Base-by-base conservation (phyloP, 176 grass and related monocot genomes). In the Carex myosuroides region DNA sequence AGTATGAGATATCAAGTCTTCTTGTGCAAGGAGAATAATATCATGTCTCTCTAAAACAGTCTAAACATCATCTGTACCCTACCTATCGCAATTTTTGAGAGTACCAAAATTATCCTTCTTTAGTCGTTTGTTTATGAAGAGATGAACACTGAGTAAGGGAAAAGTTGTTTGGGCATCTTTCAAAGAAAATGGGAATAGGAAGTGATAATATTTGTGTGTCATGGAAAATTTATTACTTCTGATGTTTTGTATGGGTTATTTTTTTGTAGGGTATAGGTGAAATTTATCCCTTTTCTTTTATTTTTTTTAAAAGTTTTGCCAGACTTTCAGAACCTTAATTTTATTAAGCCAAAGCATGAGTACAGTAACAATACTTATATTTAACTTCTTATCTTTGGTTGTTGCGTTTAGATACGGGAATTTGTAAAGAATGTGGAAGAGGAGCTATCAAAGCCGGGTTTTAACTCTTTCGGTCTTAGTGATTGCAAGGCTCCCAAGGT, bases 401-500 rank as follows among this genome's bases (percentile, higher is more conserved):
- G 64, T 83, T 78, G 17, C 67, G 7, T 88, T 58, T 85, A 99
- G 96, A 99, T 99, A 80, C 93, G 93, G 14, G 93, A 99, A 78
- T 99, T 99, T 56, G 96, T 95, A 63, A 99, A 99, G 89, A 92
- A 99, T 93, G 91, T 85, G n/a, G 90, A 85, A 85, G 91, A 92
- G 64, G 96, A 99, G 78, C 79, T 99, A 74, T 89, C 22, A 13
- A 95, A 95, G 87, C 87, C 93, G 83, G 91, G 86, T 79, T 99
- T 99, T 80, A 99, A 99, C 88, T 99, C 90, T 79, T 99, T 99
- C 44, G 96, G 96, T 54, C 91, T 95, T 81, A 92, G 96, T 81
- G 96, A 99, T 77, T 99, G 93, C 70, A 99, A 95, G 78, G 93
- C 93, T 91, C 96, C 96, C 53, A 99, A 95, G 80, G 93, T 95